Evolutionary conservation across 2,329 filamentous ascomycete genomes (phyloP).

Genomic region (Sporothrix curviconia): DNA sequence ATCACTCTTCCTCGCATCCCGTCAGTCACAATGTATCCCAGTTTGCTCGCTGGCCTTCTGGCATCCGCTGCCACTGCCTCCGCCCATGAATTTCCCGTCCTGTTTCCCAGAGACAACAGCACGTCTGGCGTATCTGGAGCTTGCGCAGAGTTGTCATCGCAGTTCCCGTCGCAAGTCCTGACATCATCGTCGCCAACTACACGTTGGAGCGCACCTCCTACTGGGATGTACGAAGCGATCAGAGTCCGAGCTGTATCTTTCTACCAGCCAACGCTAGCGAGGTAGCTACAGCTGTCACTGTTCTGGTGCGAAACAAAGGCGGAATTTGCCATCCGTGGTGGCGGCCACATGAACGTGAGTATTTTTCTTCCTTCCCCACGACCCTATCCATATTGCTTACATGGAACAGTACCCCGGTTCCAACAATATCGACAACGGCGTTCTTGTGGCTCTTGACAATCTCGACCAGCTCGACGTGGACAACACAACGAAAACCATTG

Average conservation of each 20-base stretch:
- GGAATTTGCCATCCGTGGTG: constrained; percentile 34
- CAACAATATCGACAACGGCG: constrained; percentile 32
- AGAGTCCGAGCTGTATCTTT: constrained; percentile 27
- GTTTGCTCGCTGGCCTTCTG: no score
- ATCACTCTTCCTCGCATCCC: no score
- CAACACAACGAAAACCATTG: constrained; percentile 24
- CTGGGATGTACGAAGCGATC: constrained; percentile 25
- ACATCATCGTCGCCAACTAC: constrained; percentile 18
- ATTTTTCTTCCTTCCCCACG: no score
- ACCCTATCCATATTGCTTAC: no score
- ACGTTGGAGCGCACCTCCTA: constrained; percentile 22
- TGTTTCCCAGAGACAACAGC: no score
- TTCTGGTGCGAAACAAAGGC: constrained; percentile 19
- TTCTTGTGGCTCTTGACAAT: constrained; percentile 33
- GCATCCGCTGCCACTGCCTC: no score
- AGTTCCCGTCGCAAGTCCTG: neutral
- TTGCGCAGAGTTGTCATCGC: neutral
- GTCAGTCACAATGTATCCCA: no score
- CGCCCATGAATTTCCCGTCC: no score
- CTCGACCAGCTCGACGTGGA: constrained; percentile 28
- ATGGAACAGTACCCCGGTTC: constrained; percentile 27
- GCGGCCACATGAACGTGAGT: constrained; percentile 33
- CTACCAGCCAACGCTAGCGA: constrained; percentile 22
- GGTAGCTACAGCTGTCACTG: constrained; percentile 23
- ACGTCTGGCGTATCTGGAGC: neutral